Base-by-base conservation (phyloP, 2,329 filamentous ascomycete genomes). In the Rosellinia necatrix region DNA sequence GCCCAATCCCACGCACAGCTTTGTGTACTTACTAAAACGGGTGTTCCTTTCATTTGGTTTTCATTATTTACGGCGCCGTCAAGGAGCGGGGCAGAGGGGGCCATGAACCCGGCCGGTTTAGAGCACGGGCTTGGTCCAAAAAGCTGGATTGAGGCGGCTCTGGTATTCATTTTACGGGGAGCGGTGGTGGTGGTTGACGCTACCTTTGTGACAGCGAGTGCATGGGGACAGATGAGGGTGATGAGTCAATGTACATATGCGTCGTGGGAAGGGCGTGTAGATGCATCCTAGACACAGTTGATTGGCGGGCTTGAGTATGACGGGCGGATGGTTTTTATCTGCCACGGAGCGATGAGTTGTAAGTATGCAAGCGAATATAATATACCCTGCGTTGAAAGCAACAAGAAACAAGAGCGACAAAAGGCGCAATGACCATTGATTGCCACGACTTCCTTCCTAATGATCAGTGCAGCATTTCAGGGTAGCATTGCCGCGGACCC, bases 21-120 rank as follows among this genome's bases (percentile, higher is more conserved):
- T n/a, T 40, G 19, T 58, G 50, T 59, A 57, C 25, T 56, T 61
- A 53, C 49, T 19, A 43, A 40, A 30, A 40, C 29, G 49, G n/a
- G 47, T 17, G 25, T 32, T 49, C 29, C 37, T 52, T 35, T 24
- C 19, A 15, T 41, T 56, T 49, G 13, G 10, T 48, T 35, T 44
- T 24, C n/a, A 19, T 21, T 25, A 17, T 32, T 34, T 30, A 12
- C 12, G 17, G 9, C 17, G 29, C 13, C 3, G n/a, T 58, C 15
- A 15, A 41, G 12, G 15, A 46, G 35, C 7, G 6, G 27, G 48
- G 12, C n/a, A n/a, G 44, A 6, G n/a, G 24, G 24, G 6, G 46
- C 21, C 40, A 42, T 34, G 49, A 35, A 17, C 41, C 46, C 37
- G 32, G 29, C 24, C 12, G 29, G 27, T 38, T n/a, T 55, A 46